phyloP scores from a whole-genome alignment of 2,329 filamentous ascomycete species.

The Macrophomina pseudophaseolina region DNA sequence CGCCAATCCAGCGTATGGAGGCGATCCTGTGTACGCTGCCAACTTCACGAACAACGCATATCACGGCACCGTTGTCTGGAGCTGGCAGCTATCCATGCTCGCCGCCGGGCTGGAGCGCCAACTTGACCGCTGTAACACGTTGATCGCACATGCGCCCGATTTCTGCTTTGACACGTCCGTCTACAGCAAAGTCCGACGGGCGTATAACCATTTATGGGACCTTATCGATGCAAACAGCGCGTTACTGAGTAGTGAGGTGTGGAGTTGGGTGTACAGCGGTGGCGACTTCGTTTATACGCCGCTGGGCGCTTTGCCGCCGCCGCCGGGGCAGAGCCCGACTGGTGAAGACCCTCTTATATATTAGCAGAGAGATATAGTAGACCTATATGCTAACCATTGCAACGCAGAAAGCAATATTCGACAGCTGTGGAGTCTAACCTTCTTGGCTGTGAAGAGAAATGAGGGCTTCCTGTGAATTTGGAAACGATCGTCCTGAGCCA shows the following conservation, averaged over 20 bases:
- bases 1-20: conserved; percentile 65
- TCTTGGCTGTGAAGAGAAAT: conserved; percentile 59
- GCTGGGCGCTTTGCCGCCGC: conserved; percentile 57
- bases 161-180: conserved; percentile 58
- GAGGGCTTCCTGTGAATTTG: conserved; percentile 17
- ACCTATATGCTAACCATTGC: background rate
- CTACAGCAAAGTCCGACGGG: conserved; percentile 50
- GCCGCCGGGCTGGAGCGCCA: conserved; percentile 64
- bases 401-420: conserved; percentile 57
- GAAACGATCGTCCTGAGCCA: background rate
- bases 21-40: conserved; percentile 45
- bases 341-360: background rate
- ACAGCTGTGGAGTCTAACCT: conserved; percentile 65
- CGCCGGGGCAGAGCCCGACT: conserved; percentile 44
- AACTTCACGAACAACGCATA: conserved; percentile 65
- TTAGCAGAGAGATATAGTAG: background rate
- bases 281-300: conserved; percentile 56
- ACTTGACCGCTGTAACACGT: conserved; percentile 55
- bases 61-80: conserved; percentile 69
- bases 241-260: conserved; percentile 63
- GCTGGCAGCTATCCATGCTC: conserved; percentile 70
- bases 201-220: conserved; percentile 67
- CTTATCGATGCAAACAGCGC: conserved; percentile 61
- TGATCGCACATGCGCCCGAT: conserved; percentile 39
- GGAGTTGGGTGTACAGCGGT: conserved; percentile 64